Conservation (phyloP, 116 monocot genomes). For the Trichopus zeylanicus region DNA sequence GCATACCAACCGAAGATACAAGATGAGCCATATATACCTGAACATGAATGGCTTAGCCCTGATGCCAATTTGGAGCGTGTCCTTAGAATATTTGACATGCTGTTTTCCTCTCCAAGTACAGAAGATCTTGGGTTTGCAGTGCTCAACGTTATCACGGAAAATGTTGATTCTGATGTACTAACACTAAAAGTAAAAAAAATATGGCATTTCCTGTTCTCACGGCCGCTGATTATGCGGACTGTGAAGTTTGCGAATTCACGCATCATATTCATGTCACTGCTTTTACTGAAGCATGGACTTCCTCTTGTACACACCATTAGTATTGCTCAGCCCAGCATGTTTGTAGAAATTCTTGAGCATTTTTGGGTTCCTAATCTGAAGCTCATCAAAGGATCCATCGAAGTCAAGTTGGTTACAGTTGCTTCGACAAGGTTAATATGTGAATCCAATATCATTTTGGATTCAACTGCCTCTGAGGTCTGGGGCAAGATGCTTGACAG, state of each 20-base stretch:
- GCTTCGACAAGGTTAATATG: conserved; percentile 89
- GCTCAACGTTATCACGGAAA: conserved; percentile 89
- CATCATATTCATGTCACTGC: conserved; percentile 84
- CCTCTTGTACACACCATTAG: conserved; percentile 75
- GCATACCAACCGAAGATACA: conserved; percentile 85
- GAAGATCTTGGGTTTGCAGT: conserved; percentile 82
- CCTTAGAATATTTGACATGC: conserved; percentile 59
- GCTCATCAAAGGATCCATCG: conserved; percentile 61
- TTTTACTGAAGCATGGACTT: conserved; percentile 79
- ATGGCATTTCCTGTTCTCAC: conserved; percentile 57
- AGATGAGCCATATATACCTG: too few species aligned
- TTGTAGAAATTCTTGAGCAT: conserved; percentile 43
- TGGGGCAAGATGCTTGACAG: conserved; percentile 85
- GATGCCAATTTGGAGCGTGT: conserved; percentile 65
- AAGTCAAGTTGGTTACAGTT: conserved; percentile 72
- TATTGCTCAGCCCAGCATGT: conserved; percentile 59
- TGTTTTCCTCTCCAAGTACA: conserved; percentile 36
- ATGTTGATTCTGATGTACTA: conserved; percentile 57
- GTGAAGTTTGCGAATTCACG: conserved; percentile 68
- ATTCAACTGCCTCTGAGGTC: conserved; percentile 42
- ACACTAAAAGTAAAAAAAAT: conserved; percentile 48
- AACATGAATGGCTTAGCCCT: too few species aligned
- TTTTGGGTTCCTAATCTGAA: conserved; percentile 86
- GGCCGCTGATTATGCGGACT: conserved; percentile 44
- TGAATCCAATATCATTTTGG: conserved; percentile 58